A percentile compares a stretch with the other conserved stretches of the same genome.
These are phyloP conservation scores for Acanthochlamys bracteata DNA, from an alignment of 106 monocot genomes.

Conservation along the genomic window DNA sequence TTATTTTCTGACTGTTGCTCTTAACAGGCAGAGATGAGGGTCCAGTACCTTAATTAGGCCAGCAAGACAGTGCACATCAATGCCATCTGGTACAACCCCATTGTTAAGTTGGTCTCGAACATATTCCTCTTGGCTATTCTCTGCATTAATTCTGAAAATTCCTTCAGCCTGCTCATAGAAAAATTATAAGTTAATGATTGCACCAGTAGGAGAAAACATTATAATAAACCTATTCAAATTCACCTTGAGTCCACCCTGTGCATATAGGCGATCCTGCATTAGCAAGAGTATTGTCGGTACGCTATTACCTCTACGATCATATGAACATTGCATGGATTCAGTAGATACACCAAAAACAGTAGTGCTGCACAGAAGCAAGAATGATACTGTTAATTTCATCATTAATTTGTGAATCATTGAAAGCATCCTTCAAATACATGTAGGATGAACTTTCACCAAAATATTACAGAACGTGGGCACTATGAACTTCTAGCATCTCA, in stretches of 20 bases:
- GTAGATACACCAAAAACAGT: conserved; percentile 54
- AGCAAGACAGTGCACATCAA: conserved; percentile 59
- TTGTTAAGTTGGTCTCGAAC: conserved; percentile 51
- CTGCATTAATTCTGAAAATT: conserved; percentile 49
- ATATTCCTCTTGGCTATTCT: conserved; percentile 48
- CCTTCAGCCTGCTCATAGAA: conserved; percentile 35
- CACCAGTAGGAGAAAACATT: not conserved
- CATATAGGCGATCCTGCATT: conserved; percentile 45
- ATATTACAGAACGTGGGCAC: too few species aligned
- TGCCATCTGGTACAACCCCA: conserved; percentile 38
- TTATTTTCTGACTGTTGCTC: too few species aligned
- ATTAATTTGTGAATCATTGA: too few species aligned
- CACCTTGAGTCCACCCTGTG: conserved; percentile 41
- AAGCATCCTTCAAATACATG: too few species aligned
- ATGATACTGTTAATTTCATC: not conserved
- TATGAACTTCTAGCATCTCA: too few species aligned
- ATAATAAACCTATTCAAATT: not conserved
- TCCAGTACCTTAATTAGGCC: conserved; percentile 51
- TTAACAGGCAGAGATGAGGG: too few species aligned
- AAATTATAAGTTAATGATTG: not conserved
- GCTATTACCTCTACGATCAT: conserved; percentile 46
- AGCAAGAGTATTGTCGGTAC: conserved; percentile 54
- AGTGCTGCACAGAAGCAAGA: conserved; percentile 22
- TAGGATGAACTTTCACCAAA: too few species aligned
- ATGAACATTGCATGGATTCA: conserved; percentile 61